A percentile compares a stretch with the other conserved stretches of the same genome.
Evolutionary conservation across 345 rosid species (phyloP).

Genomic region (Populus nigra): DNA sequence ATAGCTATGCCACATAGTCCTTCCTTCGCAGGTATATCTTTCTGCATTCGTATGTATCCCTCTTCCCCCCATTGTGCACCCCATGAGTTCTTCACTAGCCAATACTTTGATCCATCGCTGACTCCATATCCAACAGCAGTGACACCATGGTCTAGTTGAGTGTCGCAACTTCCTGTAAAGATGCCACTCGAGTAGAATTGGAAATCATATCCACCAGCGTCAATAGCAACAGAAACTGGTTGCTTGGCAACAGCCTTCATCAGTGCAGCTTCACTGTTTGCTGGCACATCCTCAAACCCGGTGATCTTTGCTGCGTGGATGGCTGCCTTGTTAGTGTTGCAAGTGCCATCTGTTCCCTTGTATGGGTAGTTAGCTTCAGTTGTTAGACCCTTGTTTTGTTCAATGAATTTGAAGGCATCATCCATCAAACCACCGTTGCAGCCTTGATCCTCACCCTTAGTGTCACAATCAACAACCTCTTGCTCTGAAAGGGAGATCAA

Average conservation of each 20-base stretch:
- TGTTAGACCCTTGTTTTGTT: constrained; percentile 22
- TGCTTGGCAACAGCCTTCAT: constrained; percentile 29
- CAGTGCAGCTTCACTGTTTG: constrained; percentile 27
- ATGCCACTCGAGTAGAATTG: constrained; percentile 33
- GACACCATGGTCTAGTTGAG: constrained; percentile 32
- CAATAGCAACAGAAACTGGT: constrained; percentile 32
- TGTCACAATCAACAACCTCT: constrained; percentile 45
- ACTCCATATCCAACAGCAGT: constrained; percentile 24
- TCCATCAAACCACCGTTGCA: constrained; percentile 35
- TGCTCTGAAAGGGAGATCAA: constrained; percentile 38
- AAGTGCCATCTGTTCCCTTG: constrained; percentile 21
- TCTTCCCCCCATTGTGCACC: constrained; percentile 36
- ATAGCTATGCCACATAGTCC: constrained; percentile 43
- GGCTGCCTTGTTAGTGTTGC: constrained; percentile 21
- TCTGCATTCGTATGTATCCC: constrained; percentile 35
- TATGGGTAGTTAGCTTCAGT: constrained; percentile 31
- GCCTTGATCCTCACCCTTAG: constrained; percentile 7
- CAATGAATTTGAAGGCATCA: constrained; percentile 29
- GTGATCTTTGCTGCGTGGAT: constrained; percentile 9
- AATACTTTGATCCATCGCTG: constrained; percentile 15
- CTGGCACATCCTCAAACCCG: constrained; percentile 18
- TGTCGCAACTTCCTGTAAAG: constrained; percentile 27
- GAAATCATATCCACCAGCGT: constrained; percentile 26
- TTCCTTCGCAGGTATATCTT: constrained; percentile 24
- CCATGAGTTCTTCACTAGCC: constrained; percentile 46